Evolutionary conservation across 129 eudicot genomes (phyloP), one percentile per base, ranked within the genome.

Genomic region (Mikania micrantha): DNA sequence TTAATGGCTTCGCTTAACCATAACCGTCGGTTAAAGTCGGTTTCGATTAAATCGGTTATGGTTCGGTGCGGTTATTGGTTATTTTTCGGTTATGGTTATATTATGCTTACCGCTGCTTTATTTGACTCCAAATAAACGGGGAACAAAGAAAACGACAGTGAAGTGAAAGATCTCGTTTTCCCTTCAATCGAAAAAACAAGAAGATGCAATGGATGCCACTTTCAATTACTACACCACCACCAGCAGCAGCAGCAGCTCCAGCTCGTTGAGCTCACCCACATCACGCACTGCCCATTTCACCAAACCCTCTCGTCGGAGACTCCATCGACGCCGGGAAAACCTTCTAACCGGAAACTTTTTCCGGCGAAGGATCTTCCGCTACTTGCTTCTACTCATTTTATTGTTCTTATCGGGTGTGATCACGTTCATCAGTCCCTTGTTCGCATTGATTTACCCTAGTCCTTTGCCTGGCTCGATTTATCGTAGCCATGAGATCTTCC

Each of bases 381-480:
- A 82, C 88, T 81, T 83, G 34, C 56, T 84, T 47, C 61, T 86
- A 24, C 40, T 84, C 22, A 56, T 88, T 7, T 10, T 83, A 21
- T 70, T 91, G 22, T 91, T 87, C 83, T 50, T 91, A 32, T 54
- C 84, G 49, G 95, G 88, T 21, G 58, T 79, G 50, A 70, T 87
- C 73, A 62, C 81, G 19, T 87, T 81, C 28, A 67, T 83, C 19
- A 78, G 86, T 7, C 87, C 95, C 49, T 68, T 87, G 63, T 79
- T 80, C 39, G 74, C 75, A 48, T 4, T 91, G 70, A 65, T 87
- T 15, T 78, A 58, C 67, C 84, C 81, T 12, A 67, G 22, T 31
- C 80, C 88, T 44, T 66, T 78, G 67, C 93, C 97, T 48, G 97
- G 97, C 27, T 87, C 97, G 1, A 50, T 85, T 62, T 91, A 91